phyloP scores from a whole-genome alignment of 495 filamentous ascomycete genomes.

The Amorphotheca resinae region DNA sequence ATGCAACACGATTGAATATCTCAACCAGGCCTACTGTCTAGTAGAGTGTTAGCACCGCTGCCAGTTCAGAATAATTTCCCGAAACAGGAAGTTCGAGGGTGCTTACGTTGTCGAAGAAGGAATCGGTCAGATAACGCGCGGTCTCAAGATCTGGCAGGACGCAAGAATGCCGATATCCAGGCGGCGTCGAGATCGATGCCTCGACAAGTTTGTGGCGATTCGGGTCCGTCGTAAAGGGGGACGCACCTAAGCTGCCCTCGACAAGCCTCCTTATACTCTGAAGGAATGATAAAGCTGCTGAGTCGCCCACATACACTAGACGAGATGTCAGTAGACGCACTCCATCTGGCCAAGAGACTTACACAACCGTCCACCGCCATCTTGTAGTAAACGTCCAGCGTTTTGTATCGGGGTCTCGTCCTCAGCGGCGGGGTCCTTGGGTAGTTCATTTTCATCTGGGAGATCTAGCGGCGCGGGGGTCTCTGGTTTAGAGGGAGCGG shows the following conservation, averaged over 20 bases:
- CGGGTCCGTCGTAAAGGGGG: slow-evolving; percentile 57
- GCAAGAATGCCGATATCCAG: slow-evolving; percentile 15
- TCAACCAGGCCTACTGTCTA: slow-evolving; percentile 46
- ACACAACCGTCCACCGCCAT: slow-evolving; percentile 5
- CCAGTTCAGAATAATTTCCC: too few relatives aligned
- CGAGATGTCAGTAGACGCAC: too few relatives aligned
- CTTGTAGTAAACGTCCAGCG: slow-evolving; percentile 2
- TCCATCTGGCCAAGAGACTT: too few relatives aligned
- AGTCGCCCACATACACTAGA: slow-evolving; percentile 58
- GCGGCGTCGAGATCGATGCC: slow-evolving; percentile 35
- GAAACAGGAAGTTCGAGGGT: too few relatives aligned
- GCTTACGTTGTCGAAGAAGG: slow-evolving; percentile 48
- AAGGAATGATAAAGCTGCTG: slow-evolving; percentile 57
- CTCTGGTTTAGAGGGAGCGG: too few relatives aligned
- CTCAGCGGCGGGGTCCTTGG: background rate
- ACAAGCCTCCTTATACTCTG: slow-evolving; percentile 64
- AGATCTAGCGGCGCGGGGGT: too few relatives aligned
- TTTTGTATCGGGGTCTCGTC: slow-evolving; percentile 8
- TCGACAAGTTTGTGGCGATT: slow-evolving; percentile 58
- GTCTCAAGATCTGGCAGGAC: slow-evolving; percentile 42
- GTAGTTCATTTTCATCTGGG: too few relatives aligned
- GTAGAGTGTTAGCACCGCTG: too few relatives aligned
- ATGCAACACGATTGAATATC: slow-evolving; percentile 38
- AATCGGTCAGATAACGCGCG: slow-evolving; percentile 38
- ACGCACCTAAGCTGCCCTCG: slow-evolving; percentile 48